Evolutionary conservation across 768 basidiomycete genomes (phyloP).

Genomic region (Serendipita sp.): DNA sequence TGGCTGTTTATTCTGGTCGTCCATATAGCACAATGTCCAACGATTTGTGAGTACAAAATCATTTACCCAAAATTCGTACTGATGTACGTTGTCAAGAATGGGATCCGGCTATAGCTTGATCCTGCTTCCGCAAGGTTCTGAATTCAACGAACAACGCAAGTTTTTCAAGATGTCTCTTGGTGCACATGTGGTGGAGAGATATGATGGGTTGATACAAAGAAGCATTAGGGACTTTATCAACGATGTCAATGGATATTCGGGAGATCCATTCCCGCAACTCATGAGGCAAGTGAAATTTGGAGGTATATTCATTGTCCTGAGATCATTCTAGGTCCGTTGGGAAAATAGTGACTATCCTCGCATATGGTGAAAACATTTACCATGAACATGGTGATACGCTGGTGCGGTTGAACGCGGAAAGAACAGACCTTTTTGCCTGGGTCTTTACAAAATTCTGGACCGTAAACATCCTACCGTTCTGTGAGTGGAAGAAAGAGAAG

Average conservation of each 20-base stretch:
- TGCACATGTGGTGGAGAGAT: background rate
- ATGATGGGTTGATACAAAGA: background rate
- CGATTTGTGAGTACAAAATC: background rate
- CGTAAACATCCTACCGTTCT: background rate
- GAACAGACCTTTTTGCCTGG: background rate
- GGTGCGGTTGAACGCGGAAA: background rate
- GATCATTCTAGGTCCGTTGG: background rate
- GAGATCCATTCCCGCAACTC: background rate
- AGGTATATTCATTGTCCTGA: background rate
- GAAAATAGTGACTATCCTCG: background rate
- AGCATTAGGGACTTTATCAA: background rate
- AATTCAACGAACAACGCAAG: constrained; percentile 1
- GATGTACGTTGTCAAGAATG: background rate
- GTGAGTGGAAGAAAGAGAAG: background rate
- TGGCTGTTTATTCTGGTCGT: constrained; percentile 14
- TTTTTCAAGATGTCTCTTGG: background rate
- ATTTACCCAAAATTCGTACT: background rate
- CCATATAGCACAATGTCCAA: constrained; percentile 10
- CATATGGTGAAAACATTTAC: background rate
- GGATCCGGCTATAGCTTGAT: background rate
- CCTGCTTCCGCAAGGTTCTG: background rate
- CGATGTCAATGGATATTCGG: background rate
- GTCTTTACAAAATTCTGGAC: background rate
- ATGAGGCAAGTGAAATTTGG: background rate
- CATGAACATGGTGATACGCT: background rate